Base-by-base conservation (phyloP, 768 basidiomycete species). In the Floccularia luteovirens region DNA sequence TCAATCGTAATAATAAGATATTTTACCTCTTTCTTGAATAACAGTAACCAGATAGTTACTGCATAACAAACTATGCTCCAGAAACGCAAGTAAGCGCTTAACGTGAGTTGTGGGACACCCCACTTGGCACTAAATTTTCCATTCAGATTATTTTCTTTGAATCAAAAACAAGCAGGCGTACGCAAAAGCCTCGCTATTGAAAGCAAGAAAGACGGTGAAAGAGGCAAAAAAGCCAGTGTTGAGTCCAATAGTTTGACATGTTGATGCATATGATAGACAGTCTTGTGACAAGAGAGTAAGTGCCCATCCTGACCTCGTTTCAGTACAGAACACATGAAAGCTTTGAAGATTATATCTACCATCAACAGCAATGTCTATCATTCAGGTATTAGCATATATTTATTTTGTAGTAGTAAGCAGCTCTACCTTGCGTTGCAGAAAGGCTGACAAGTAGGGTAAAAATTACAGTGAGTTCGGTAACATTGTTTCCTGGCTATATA, bases 221-320 rank as follows among this genome's bases (percentile, higher is more conserved):
- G 90, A 92, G 22, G 92, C 75, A 54, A 98, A 93, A 60, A 83
- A 97, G 4, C 96, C 96, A 1, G 89, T 87, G 51, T 94, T 97
- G 19, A 99, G 70, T 10, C 96, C 96, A 44, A 98, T 90, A 1
- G 96, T 98, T 60, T 99, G 96, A 43, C 94, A 97, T 5, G 93
- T 98, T 13, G 92, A 96, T 2, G 96, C 96, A 54, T 93, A 99
- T 13, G 93, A 90, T 25, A 98, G 63, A 54, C 92, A 93, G 48
- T 91, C 91, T 45, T 89, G 81, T 2, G 94, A 98, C 34, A 99
- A 77, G 24, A 81, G 72, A 3, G 87, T 90, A 40, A 86, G 70
- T 14, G 81, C 86, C 85, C 84, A 87, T 22, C 81, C 80, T 83
- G 44, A 25, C 31, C 3, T n/a, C 4, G 19, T 17, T 36, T 47